Percentiles rank a stretch among this genome's conserved stretches.
phyloP scores from a whole-genome alignment of 176 grass and related monocot genomes.

The Microstegium vimineum region DNA sequence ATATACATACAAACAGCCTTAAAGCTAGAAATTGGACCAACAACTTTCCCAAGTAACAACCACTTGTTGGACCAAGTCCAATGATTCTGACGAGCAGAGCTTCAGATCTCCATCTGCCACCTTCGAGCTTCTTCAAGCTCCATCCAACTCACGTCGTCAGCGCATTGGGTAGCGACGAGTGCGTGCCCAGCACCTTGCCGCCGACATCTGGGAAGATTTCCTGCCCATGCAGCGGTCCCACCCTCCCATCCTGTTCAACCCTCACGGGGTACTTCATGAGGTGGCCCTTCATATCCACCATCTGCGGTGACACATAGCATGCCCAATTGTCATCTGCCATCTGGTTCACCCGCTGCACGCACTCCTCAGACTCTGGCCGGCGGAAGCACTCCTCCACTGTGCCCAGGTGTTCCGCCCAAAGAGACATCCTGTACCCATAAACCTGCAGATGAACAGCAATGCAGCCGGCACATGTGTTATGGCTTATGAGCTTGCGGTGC shows the following conservation, averaged over 20 bases:
- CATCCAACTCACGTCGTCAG: conserved; percentile 36
- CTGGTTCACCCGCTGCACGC: conserved; percentile 49
- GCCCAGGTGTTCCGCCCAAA: conserved; percentile 83
- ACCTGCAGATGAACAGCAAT: conserved; percentile 43
- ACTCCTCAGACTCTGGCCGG: conserved; percentile 49
- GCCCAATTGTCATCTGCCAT: conserved; percentile 67
- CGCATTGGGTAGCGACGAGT: conserved; percentile 52
- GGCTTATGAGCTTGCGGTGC: background rate
- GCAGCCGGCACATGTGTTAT: background rate
- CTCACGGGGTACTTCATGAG: conserved; percentile 69
- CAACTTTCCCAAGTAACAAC: background rate
- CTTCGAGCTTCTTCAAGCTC: background rate
- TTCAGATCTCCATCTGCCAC: background rate
- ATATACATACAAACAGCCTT: background rate
- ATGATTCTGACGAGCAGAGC: background rate
- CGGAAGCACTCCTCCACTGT: conserved; percentile 45
- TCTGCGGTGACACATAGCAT: conserved; percentile 38
- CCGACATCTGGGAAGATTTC: conserved; percentile 74
- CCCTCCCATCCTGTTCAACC: conserved; percentile 39
- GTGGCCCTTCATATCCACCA: conserved; percentile 56
- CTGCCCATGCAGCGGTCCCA: conserved; percentile 37
- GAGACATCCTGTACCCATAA: conserved; percentile 80
- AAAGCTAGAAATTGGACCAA: background rate
- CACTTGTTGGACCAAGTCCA: background rate
- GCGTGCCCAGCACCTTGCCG: conserved; percentile 60